A percentile compares a stretch with the other conserved stretches of the same genome.
phyloP scores from a whole-genome alignment of 2,329 filamentous ascomycete species.

The Chlorencoelia australis region DNA sequence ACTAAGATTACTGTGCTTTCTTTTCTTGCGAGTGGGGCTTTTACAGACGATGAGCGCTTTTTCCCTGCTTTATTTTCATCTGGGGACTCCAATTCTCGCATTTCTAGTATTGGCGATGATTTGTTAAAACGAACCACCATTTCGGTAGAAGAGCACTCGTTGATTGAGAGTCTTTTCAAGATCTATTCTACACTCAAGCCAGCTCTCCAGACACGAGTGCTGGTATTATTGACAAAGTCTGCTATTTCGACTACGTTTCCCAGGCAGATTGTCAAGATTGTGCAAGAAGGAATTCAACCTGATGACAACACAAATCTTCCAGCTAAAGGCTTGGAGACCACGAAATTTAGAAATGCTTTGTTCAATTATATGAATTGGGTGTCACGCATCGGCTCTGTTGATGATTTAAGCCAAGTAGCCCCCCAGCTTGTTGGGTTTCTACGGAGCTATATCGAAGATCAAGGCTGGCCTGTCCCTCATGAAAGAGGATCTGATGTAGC shows the following conservation, averaged over 20 bases:
- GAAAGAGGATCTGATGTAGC: conserved; percentile 49
- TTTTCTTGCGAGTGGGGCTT: conserved; percentile 76
- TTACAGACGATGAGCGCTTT: conserved; percentile 74
- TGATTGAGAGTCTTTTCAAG: conserved; percentile 58
- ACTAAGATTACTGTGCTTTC: conserved; percentile 59
- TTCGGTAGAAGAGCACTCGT: conserved; percentile 56
- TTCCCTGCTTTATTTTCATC: conserved; percentile 75
- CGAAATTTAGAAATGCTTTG: conserved; percentile 70
- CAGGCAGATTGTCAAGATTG: conserved; percentile 55
- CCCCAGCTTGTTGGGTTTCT: conserved; percentile 58
- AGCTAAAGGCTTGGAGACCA: conserved; percentile 44
- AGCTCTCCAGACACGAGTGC: conserved; percentile 66
- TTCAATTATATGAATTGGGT: conserved; percentile 85
- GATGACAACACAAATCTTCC: conserved; percentile 27
- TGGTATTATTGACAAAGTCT: conserved; percentile 69
- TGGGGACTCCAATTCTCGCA: conserved; percentile 69
- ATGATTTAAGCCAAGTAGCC: conserved; percentile 55
- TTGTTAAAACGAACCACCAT: conserved; percentile 71
- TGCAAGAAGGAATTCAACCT: conserved; percentile 53
- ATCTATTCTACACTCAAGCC: conserved; percentile 66
- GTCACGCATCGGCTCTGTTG: conserved; percentile 57
- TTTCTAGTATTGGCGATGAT: conserved; percentile 80
- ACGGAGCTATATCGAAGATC: conserved; percentile 62
- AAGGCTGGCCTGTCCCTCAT: conserved; percentile 70
- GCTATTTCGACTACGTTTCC: conserved; percentile 60